Base-by-base conservation (phyloP, 1,284 basidiomycete genomes). In the Rhodotorula glutinis region DNA sequence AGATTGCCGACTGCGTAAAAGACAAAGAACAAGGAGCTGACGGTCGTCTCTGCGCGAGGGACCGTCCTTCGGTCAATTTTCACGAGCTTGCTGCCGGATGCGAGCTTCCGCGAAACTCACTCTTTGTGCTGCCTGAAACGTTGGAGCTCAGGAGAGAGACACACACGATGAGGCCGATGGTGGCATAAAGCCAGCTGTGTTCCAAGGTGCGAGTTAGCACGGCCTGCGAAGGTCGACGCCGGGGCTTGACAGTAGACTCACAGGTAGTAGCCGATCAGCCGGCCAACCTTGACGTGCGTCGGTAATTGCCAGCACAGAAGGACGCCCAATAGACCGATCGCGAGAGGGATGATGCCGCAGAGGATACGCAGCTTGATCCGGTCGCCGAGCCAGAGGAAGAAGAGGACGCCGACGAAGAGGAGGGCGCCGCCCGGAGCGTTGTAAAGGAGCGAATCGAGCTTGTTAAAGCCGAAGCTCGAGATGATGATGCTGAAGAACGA, bases 21-120 rank as follows among this genome's bases (percentile, higher is more conserved):
- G 25, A 67, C 44, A n/a, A 67, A 60, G 44, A 67, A 64, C 3
- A 63, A 11, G 13, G 65, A 51, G 30, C 25, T 44, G n/a, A 64
- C 62, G 52, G 61, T 63, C 23, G 61, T 55, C 51, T 67, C 47
- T 66, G 62, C 33, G 33, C n/a, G n/a, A n/a, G n/a, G n/a, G n/a
- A n/a, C n/a, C n/a, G n/a, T n/a, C n/a, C n/a, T n/a, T n/a, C n/a
- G n/a, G n/a, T n/a, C n/a, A n/a, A n/a, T n/a, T n/a, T n/a, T n/a
- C n/a, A n/a, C n/a, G n/a, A n/a, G n/a, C n/a, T n/a, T n/a, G n/a
- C n/a, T n/a, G n/a, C n/a, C 33, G 11, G 5, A 38, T 38, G 11
- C 33, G 33, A 38, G 33, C 33, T 5, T 38, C 33, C 11, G 33
- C 33, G 11, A 38, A 38, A n/a, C 53, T 23, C 25, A 55, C 53